Conservation (phyloP, 306 rosid species). For the Citrullus amarus region DNA sequence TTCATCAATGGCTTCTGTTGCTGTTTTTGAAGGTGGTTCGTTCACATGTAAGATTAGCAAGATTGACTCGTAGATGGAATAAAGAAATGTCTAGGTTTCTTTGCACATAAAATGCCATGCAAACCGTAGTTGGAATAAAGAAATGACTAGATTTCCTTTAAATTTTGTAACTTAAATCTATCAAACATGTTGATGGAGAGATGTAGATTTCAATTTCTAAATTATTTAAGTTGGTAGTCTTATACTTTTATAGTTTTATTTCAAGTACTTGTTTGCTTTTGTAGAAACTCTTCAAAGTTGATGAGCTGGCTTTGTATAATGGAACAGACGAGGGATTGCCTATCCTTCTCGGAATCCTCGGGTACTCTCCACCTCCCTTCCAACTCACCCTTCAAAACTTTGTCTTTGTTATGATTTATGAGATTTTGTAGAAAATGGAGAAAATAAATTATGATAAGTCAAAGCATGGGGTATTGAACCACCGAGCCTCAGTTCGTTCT, state of each 20-base stretch:
- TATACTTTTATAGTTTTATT: background rate
- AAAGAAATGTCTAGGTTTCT: background rate
- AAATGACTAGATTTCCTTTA: background rate
- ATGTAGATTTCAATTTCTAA: background rate
- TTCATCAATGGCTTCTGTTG: background rate
- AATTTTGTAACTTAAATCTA: background rate
- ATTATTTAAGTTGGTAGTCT: conserved; percentile 8
- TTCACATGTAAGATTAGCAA: background rate
- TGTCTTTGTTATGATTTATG: background rate
- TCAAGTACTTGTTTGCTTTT: conserved; percentile 15
- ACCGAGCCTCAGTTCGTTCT: background rate
- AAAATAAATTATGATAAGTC: background rate
- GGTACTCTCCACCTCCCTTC: conserved; percentile 30
- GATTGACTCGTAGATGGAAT: background rate
- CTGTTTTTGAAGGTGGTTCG: background rate
- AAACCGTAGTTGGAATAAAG: background rate
- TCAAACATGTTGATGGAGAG: background rate
- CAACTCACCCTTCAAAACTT: background rate
- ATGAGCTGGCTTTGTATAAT: conserved; percentile 72
- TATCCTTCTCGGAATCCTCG: conserved; percentile 78
- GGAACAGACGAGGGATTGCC: conserved; percentile 65
- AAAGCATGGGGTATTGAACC: background rate
- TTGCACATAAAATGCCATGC: background rate
- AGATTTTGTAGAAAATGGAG: no score
- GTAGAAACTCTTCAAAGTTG: conserved; percentile 55